A percentile compares a stretch with the other conserved stretches of the same genome.
Conservation (phyloP, 345 rosid species). For the Eucalyptus curtisii region DNA sequence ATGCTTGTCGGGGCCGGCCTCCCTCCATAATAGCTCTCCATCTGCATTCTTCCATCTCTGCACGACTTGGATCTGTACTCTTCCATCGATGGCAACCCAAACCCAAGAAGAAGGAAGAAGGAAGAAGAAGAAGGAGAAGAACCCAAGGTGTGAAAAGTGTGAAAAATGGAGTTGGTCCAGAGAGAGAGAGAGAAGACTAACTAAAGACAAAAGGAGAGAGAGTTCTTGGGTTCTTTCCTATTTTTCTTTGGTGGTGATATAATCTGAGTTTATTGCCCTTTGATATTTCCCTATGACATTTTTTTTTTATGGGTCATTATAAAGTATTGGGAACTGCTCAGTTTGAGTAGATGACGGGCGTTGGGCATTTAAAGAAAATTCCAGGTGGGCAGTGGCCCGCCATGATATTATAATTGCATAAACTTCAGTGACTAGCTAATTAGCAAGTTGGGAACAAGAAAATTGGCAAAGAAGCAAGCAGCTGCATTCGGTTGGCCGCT, state of each 20-base stretch:
- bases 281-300: not conserved
- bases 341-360: not conserved
- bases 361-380: not conserved
- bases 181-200: not conserved
- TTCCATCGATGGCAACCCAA: conserved; percentile 14
- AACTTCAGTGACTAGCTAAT: not conserved
- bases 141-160: not conserved
- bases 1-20: conserved; percentile 28
- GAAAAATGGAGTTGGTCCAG: not conserved
- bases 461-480: not conserved
- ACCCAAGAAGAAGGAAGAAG: not conserved
- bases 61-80: conserved; percentile 47
- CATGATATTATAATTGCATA: not conserved
- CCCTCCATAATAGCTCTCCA: conserved; percentile 15
- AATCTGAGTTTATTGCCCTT: not conserved
- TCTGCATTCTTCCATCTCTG: conserved; percentile 24
- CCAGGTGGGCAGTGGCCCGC: not conserved
- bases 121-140: not conserved
- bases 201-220: not conserved
- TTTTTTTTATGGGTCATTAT: not conserved
- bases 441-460: not conserved
- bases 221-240: not conserved
- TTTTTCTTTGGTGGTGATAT: not conserved
- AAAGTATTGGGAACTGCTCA: not conserved
- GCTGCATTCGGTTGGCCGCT: not conserved